Evolutionary conservation across 176 grass and related monocot species (phyloP).

Genomic region (Carex pumila): DNA sequence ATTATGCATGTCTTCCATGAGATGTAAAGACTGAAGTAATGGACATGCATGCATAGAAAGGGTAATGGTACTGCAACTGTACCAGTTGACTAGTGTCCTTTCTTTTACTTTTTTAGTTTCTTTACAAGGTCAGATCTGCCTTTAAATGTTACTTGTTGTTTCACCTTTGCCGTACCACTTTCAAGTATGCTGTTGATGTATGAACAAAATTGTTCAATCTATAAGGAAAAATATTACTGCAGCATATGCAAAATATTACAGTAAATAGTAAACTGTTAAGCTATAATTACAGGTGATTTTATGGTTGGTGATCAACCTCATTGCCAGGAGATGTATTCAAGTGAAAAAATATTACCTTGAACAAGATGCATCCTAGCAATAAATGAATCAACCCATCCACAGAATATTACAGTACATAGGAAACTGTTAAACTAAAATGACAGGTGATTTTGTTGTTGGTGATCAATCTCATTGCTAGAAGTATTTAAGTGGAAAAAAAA

Average conservation of each 20-base stretch:
- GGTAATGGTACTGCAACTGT: background rate
- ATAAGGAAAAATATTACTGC: background rate
- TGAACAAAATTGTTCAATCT: background rate
- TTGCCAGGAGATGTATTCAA: conserved; percentile 15
- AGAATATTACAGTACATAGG: background rate
- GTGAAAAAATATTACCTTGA: conserved; percentile 59
- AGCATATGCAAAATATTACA: background rate
- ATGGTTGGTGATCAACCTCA: background rate
- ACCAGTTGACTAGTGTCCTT: background rate
- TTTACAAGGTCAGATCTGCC: background rate
- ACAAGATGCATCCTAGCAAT: conserved; percentile 93
- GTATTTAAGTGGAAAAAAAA: conserved; percentile 3
- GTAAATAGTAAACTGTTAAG: background rate
- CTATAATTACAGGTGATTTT: background rate
- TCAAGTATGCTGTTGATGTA: background rate
- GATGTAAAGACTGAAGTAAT: background rate
- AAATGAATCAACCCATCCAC: conserved; percentile 67
- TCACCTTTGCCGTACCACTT: background rate
- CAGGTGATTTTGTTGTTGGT: background rate
- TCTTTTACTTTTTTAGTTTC: background rate
- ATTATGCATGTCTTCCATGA: background rate
- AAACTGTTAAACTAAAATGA: background rate
- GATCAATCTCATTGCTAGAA: conserved; percentile 8
- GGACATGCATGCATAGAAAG: background rate
- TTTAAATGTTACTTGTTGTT: background rate